phyloP scores from a whole-genome alignment of 768 basidiomycete genomes.

The Panus rudis region DNA sequence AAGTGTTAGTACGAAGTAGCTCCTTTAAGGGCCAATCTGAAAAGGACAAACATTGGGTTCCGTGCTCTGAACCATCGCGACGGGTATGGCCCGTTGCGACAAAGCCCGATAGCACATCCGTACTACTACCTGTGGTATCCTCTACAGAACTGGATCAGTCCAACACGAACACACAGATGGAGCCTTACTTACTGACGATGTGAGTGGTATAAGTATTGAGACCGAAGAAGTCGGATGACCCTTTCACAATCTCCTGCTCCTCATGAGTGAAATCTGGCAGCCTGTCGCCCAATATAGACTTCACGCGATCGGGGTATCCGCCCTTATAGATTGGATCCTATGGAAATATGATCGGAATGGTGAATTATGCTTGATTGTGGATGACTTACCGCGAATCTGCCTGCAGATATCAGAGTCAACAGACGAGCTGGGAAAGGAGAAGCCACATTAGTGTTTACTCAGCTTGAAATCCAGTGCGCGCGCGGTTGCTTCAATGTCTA shows the following conservation, averaged over 20 bases:
- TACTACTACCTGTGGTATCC: slow-evolving; percentile 51
- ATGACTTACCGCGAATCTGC: slow-evolving; percentile 11
- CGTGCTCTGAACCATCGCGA: slow-evolving; percentile 57
- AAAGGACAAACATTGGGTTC: slow-evolving; percentile 42
- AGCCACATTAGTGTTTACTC: slow-evolving; percentile 20
- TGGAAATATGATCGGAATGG: background rate
- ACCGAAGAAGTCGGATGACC: slow-evolving; percentile 66
- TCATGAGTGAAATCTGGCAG: slow-evolving; percentile 51
- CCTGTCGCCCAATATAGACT: slow-evolving; percentile 48
- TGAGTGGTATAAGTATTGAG: slow-evolving; percentile 71
- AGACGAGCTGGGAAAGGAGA: background rate
- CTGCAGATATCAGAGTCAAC: slow-evolving; percentile 2
- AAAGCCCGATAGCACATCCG: slow-evolving; percentile 57
- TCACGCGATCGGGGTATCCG: slow-evolving; percentile 54
- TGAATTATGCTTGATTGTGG: background rate
- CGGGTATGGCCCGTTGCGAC: slow-evolving; percentile 56
- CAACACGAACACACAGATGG: background rate
- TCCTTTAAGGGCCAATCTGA: background rate
- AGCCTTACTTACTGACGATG: slow-evolving; percentile 40
- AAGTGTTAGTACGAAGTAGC: background rate
- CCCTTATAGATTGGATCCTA: slow-evolving; percentile 70
- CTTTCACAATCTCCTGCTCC: slow-evolving; percentile 49
- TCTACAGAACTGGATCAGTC: slow-evolving; percentile 33
- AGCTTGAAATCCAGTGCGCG: slow-evolving; percentile 36
- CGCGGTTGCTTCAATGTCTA: slow-evolving; percentile 34